These are phyloP conservation scores for Naganishia friedmannii DNA, from an alignment of 768 basidiomycete genomes.

Conservation along the genomic window DNA sequence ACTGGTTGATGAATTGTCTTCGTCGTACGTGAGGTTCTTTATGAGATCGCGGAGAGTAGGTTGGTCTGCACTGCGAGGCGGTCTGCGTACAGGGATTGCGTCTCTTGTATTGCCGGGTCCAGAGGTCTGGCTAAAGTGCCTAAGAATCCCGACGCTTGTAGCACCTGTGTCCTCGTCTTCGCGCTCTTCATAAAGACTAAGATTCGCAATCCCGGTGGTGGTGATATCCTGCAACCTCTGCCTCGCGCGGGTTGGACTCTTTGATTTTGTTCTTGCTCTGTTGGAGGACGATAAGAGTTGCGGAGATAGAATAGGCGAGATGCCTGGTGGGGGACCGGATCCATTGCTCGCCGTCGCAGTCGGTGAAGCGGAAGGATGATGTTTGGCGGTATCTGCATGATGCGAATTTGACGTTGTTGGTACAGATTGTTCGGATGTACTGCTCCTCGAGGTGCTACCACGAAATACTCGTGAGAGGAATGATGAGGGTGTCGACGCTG, in stretches of 20 bases:
- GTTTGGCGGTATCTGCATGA: constrained; percentile 7
- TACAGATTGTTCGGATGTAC: constrained; percentile 9
- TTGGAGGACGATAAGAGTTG: constrained; percentile 5
- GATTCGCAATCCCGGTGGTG: constrained; percentile 4
- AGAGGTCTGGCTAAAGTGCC: constrained; percentile 14
- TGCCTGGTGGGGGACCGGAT: constrained; percentile 8
- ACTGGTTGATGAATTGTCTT: neutral
- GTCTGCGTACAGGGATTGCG: neutral
- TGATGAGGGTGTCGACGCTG: constrained; percentile 17
- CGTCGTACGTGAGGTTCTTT: constrained; percentile 1
- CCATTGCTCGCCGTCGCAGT: constrained; percentile 3
- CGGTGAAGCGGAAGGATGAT: neutral
- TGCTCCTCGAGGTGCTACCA: constrained; percentile 3
- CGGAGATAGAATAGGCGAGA: constrained; percentile 5
- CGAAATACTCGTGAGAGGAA: constrained; percentile 21
- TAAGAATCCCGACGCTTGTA: constrained; percentile 12
- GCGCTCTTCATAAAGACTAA: neutral
- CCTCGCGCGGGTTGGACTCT: constrained; percentile 17
- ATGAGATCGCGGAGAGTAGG: constrained; percentile 2
- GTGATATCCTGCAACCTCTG: constrained; percentile 12
- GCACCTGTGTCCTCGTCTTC: constrained; percentile 2
- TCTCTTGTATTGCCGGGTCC: neutral
- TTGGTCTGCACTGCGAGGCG: constrained; percentile 1
- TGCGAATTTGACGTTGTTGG: constrained; percentile 1
- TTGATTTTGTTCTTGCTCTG: neutral